Percentiles rank a stretch among this genome's conserved stretches.
Evolutionary conservation across 768 basidiomycete genomes (phyloP).

Genomic region (Tylopilus balloui): DNA sequence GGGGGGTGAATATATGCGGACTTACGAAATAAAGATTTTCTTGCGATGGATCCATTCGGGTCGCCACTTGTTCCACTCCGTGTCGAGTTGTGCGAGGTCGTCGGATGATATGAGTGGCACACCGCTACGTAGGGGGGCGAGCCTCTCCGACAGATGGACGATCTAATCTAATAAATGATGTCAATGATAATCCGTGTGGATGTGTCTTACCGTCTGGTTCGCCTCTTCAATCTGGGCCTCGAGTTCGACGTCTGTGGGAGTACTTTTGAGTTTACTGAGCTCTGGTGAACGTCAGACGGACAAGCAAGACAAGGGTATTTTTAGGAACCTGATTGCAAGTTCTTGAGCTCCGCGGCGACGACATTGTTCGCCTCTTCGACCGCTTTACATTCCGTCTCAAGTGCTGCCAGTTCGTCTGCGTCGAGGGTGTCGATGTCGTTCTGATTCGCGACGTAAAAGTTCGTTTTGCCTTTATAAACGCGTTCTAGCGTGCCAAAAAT

Average conservation of each 20-base stretch:
- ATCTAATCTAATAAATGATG: slow-evolving; percentile 37
- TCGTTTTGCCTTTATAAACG: slow-evolving; percentile 61
- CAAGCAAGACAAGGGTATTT: not conserved
- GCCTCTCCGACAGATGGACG: slow-evolving; percentile 41
- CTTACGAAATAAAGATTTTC: slow-evolving; percentile 55
- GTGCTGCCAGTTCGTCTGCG: slow-evolving; percentile 50
- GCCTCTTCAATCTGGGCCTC: slow-evolving; percentile 48
- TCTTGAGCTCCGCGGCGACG: slow-evolving; percentile 48
- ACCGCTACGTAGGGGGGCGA: slow-evolving; percentile 65
- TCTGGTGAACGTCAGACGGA: slow-evolving; percentile 41
- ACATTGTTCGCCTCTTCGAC: slow-evolving; percentile 58
- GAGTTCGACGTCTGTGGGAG: slow-evolving; percentile 70
- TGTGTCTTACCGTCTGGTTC: slow-evolving; percentile 45
- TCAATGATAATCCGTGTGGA: slow-evolving; percentile 11
- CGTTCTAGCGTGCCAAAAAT: not conserved
- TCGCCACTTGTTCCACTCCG: slow-evolving; percentile 77
- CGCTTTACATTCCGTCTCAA: slow-evolving; percentile 56
- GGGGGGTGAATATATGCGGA: slow-evolving; percentile 1
- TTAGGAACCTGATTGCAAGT: slow-evolving; percentile 28
- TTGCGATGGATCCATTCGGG: slow-evolving; percentile 74
- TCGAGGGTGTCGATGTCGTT: slow-evolving; percentile 62
- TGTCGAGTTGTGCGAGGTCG: slow-evolving; percentile 64
- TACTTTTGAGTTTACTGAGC: slow-evolving; percentile 54
- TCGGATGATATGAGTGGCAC: slow-evolving; percentile 60
- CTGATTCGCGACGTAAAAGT: slow-evolving; percentile 86